Percentiles rank a stretch among this genome's conserved stretches.
phyloP scores from a whole-genome alignment of 805 yeast genomes.

The Spathaspora arborariae region DNA sequence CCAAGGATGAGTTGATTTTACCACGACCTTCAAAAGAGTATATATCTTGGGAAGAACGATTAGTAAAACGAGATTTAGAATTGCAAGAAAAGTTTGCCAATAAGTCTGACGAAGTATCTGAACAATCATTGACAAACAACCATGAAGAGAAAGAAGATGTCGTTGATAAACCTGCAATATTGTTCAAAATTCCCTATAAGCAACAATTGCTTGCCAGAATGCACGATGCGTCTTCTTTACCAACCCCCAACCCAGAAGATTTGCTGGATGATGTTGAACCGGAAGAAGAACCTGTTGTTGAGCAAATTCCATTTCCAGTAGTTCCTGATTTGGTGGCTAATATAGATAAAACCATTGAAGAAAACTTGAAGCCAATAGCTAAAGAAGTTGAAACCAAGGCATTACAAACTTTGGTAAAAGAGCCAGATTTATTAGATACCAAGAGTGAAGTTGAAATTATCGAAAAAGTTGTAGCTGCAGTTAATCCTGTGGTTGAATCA shows the following conservation, averaged over 20 bases:
- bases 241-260: constrained; percentile 1
- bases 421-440: neutral
- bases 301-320: constrained; percentile 18
- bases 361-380: constrained; percentile 20
- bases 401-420: neutral
- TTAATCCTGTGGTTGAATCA: neutral
- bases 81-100: neutral
- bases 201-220: constrained; percentile 19
- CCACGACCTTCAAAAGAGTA: constrained; percentile 28
- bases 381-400: constrained; percentile 11
- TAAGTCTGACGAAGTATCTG: neutral
- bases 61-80: constrained; percentile 24
- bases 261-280: constrained; percentile 2
- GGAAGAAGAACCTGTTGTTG: neutral
- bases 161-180: constrained; percentile 8
- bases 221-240: constrained; percentile 2
- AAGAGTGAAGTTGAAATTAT: constrained; percentile 1
- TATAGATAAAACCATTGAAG: constrained; percentile 19
- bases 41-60: constrained; percentile 35
- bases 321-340: constrained; percentile 21
- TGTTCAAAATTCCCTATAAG: constrained; percentile 22
- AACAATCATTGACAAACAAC: neutral
- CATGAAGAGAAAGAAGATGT: neutral
- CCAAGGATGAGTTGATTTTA: constrained; percentile 35
- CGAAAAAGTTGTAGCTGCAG: constrained; percentile 2